Evolutionary conservation across 2,329 filamentous ascomycete genomes (phyloP), one percentile per base, ranked within the genome.

Genomic region (Clarireedia monteithiana): DNA sequence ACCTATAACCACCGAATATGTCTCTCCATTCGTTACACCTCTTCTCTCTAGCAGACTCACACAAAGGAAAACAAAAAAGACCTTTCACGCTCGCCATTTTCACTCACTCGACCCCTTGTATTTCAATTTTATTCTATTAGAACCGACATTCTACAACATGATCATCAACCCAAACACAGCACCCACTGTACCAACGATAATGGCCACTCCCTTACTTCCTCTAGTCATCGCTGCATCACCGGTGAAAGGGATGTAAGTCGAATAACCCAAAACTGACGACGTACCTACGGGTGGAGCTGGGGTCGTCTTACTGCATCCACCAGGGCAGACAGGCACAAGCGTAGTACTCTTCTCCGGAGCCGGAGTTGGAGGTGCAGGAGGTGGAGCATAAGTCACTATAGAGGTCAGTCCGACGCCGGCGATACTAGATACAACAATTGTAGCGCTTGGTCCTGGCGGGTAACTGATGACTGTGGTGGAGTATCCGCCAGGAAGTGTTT

Each of bases 181-280:
- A 6, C 44, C 34, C 3, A 54, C 34, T 3, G 27, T 12, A 10
- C 23, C 7, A 12, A 39, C 1, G 17, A 53, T 38, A 10, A 48
- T 53, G 0, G 42, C 50, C 10, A 26, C 4, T 36, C 48, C 48
- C 1, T 23, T 6, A 17, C 38, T 38, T 23, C 23, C 20, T 7
- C 34, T 23, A n/a, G 12, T 20, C 23, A 14, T 15, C 15, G 36
- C 51, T 20, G 51, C 39, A 42, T n/a, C 39, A 0, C 51, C 51
- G 2, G 44, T 54, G 7, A 54, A 54, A 27, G 51, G 51, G 10
- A 54, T 24, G 17, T 54, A 54, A 20, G 51, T 54, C n/a, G 44
- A 48, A 17, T 40, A 40, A 34, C 45, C 44, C 24, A 54, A 40
- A n/a, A 48, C 5, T 15, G 51, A 54, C 39, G 44, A 49, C 1